Conservation (phyloP, 1,284 basidiomycete species). For the Cystobasidium sp. region DNA sequence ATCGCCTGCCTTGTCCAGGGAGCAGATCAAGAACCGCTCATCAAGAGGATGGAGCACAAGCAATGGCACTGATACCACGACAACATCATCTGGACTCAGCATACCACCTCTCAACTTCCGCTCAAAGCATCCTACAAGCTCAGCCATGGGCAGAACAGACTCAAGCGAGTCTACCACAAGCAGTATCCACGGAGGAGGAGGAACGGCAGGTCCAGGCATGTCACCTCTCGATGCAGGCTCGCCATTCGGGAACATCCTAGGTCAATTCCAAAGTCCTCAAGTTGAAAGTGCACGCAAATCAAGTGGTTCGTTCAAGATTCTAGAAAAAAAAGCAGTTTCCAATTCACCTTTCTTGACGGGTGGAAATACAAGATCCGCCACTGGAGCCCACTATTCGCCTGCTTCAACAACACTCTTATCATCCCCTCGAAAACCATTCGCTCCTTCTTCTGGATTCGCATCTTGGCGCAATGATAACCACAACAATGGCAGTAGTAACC, state of each 20-base stretch:
- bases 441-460: slow-evolving; percentile 22
- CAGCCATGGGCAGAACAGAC: slow-evolving; percentile 18
- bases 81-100: neutral
- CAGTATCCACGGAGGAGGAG: neutral
- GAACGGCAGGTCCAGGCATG: neutral
- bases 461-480: slow-evolving; percentile 8
- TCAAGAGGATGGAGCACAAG: slow-evolving; percentile 36
- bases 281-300: slow-evolving; percentile 35
- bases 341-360: slow-evolving; percentile 43
- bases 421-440: slow-evolving; percentile 32
- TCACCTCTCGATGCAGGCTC: slow-evolving; percentile 31
- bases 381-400: slow-evolving; percentile 11
- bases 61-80: neutral
- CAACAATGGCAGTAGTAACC: neutral
- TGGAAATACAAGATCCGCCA: slow-evolving; percentile 36
- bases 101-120: slow-evolving; percentile 38
- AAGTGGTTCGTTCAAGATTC: slow-evolving; percentile 30
- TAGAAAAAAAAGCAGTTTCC: slow-evolving; percentile 43
- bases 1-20: slow-evolving; percentile 36
- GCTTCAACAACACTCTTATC: neutral
- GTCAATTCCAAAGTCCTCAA: slow-evolving; percentile 32
- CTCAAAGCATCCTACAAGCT: slow-evolving; percentile 17
- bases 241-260: slow-evolving; percentile 35
- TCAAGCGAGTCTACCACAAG: slow-evolving; percentile 25
- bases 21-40: slow-evolving; percentile 44